Conservation (phyloP, 495 filamentous ascomycete species). For the Neurospora tetrasperma region DNA sequence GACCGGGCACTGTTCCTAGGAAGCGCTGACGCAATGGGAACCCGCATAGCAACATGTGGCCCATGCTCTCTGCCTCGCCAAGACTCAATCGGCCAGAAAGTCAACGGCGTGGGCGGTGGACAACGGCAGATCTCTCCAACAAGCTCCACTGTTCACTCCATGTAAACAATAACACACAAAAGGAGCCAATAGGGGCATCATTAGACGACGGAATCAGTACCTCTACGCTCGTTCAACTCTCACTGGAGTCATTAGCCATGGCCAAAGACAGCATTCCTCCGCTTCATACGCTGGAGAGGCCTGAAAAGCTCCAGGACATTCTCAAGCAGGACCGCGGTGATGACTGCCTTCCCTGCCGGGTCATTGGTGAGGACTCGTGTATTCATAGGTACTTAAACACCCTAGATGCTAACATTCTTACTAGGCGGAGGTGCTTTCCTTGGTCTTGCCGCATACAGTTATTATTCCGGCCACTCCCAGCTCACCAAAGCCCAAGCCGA, state of each 20-base stretch:
- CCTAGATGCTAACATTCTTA: neutral
- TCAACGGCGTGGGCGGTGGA: conserved; percentile 3
- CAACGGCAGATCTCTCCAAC: neutral
- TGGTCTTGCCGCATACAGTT: conserved; percentile 83
- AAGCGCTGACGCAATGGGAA: conserved; percentile 21
- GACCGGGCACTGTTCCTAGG: neutral
- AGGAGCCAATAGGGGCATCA: neutral
- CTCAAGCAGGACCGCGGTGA: conserved; percentile 54
- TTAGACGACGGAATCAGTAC: neutral
- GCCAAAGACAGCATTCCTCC: conserved; percentile 30
- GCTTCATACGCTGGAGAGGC: conserved; percentile 35
- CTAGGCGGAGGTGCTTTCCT: conserved; percentile 69
- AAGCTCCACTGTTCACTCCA: neutral
- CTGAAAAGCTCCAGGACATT: conserved; percentile 40
- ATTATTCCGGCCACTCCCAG: conserved; percentile 67
- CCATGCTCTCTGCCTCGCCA: neutral
- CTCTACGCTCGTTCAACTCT: neutral
- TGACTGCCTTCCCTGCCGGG: conserved; percentile 59
- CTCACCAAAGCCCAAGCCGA: conserved; percentile 56
- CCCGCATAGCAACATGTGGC: neutral
- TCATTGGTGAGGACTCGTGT: conserved; percentile 43
- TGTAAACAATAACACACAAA: neutral
- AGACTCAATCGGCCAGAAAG: neutral
- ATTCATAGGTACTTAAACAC: no score
- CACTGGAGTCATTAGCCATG: conserved; percentile 20